Percentiles rank a stretch among this genome's conserved stretches.
Evolutionary conservation across 1,284 basidiomycete species (phyloP).

Genomic region (Leccinum subrobustum): DNA sequence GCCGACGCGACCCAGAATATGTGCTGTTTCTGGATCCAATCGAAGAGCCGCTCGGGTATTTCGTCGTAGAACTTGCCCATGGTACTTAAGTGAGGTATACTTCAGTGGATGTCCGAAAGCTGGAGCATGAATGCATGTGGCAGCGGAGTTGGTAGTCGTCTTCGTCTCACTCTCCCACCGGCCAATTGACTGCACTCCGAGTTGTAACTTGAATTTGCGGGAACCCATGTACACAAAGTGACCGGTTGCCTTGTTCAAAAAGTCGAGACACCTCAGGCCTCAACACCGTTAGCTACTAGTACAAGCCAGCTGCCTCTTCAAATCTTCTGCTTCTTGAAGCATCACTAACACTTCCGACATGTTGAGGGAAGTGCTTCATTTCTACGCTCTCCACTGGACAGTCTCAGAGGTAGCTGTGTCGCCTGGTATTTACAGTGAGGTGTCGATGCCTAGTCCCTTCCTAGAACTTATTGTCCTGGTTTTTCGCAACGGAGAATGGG

Average conservation of each 20-base stretch:
- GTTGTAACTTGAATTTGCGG: too few relatives aligned
- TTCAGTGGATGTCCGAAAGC: neutral
- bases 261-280: too few relatives aligned
- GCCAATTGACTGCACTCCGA: too few relatives aligned
- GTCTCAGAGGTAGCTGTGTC: neutral
- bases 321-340: neutral
- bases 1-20: slow-evolving; percentile 58
- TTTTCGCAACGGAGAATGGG: neutral
- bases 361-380: neutral
- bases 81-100: neutral
- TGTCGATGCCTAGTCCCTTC: neutral
- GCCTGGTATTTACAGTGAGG: neutral
- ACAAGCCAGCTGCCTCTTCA: neutral
- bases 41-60: slow-evolving; percentile 44
- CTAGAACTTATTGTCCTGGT: neutral
- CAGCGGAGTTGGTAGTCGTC: too few relatives aligned
- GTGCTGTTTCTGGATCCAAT: slow-evolving; percentile 50
- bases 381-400: neutral
- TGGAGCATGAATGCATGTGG: too few relatives aligned
- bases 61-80: slow-evolving; percentile 50
- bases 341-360: neutral
- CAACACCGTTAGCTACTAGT: neutral
- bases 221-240: too few relatives aligned
- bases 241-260: too few relatives aligned
- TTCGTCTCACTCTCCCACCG: too few relatives aligned